Percentiles rank a stretch among this genome's conserved stretches.
Conservation (phyloP, 768 basidiomycete genomes). For the Kwoniella newhampshirensis region DNA sequence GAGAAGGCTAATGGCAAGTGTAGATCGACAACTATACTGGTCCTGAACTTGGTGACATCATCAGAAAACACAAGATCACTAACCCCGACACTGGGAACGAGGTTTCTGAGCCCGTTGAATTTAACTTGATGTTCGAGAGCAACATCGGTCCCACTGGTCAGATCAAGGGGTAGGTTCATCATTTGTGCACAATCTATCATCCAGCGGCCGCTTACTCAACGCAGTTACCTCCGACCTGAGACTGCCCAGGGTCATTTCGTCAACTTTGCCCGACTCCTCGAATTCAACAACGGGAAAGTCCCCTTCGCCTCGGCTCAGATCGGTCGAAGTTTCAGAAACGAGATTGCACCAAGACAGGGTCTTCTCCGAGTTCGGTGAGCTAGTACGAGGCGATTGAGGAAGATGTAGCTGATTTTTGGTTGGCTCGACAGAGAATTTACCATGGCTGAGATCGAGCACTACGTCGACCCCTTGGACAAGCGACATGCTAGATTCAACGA, state of each 20-base stretch:
- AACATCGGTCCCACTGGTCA: slow-evolving; percentile 97
- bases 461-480: slow-evolving; percentile 92
- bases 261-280: slow-evolving; percentile 93
- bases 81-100: slow-evolving; percentile 93
- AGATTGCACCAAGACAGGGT: slow-evolving; percentile 95
- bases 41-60: slow-evolving; percentile 80
- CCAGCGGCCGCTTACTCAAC: background rate
- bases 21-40: slow-evolving; percentile 94
- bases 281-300: slow-evolving; percentile 94
- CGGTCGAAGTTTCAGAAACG: slow-evolving; percentile 93
- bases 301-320: slow-evolving; percentile 98
- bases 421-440: slow-evolving; percentile 71
- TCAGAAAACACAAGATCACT: slow-evolving; percentile 71
- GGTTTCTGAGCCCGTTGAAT: slow-evolving; percentile 86
- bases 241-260: slow-evolving; percentile 99
- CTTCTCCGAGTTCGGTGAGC: slow-evolving; percentile 79
- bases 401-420: background rate
- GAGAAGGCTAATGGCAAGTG: too few species aligned
- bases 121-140: slow-evolving; percentile 98
- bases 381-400: background rate
- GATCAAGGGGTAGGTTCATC: slow-evolving; percentile 72
- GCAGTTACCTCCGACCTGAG: slow-evolving; percentile 90
- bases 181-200: background rate
- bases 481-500: slow-evolving; percentile 78
- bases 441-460: slow-evolving; percentile 99